These are phyloP conservation scores for Thielaviopsis populi DNA, from an alignment of 2,329 filamentous ascomycete species.

Conservation along the genomic window DNA sequence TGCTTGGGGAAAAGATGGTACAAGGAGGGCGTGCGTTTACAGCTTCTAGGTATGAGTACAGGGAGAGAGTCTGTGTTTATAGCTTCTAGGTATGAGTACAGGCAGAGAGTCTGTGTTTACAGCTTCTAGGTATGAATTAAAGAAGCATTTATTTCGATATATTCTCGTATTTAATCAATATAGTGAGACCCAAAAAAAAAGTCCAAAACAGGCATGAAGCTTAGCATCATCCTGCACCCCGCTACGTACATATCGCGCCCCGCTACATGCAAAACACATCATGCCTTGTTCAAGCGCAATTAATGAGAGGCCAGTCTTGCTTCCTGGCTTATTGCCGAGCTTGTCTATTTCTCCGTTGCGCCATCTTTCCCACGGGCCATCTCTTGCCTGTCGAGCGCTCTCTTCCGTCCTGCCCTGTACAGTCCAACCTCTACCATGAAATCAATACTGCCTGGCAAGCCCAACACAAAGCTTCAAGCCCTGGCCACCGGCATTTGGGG, in stretches of 20 bases:
- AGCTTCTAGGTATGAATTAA: not conserved
- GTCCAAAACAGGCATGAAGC: constrained; percentile 1
- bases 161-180: not conserved
- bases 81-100: too few relatives aligned
- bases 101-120: not conserved
- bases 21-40: not conserved
- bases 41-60: not conserved
- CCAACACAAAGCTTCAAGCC: constrained; percentile 63
- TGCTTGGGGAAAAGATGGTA: not conserved
- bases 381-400: not conserved
- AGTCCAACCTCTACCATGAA: constrained; percentile 42
- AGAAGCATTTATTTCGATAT: not conserved
- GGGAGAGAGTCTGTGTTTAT: not conserved
- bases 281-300: not conserved
- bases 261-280: not conserved
- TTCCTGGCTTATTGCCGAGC: not conserved
- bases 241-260: not conserved
- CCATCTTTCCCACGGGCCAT: not conserved
- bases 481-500: constrained; percentile 61
- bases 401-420: not conserved
- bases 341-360: not conserved
- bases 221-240: not conserved
- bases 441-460: constrained; percentile 64
- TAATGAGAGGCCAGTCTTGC: not conserved
- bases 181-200: not conserved